Base-by-base conservation (phyloP, 352 stramenopile species). In the Phytophthora hibernalis region DNA sequence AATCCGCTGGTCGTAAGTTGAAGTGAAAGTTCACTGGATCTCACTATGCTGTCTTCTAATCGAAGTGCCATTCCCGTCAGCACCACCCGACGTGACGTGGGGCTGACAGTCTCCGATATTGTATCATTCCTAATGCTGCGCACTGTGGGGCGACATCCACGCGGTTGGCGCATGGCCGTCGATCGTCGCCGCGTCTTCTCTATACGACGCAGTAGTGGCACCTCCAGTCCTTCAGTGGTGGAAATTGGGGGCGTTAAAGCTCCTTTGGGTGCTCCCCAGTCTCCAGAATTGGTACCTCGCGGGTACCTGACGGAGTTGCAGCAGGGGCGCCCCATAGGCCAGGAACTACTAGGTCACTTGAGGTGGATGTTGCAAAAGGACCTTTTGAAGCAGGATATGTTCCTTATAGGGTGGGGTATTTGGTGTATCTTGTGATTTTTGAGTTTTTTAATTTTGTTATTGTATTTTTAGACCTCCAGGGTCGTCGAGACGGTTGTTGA, bases 311-410 rank as follows among this genome's bases (percentile, higher is more conserved):
- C 65, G 44, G 65, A 75, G 60, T 20, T 73, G 15, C 50, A 57
- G 15, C 56, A 61, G 40, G 72, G 71, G 21, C 77, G 72, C 3
- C 38, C 72, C 26, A 79, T 85, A 53, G 38, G n/a, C n/a, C 44
- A 93, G 81, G 86, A 91, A 35, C 61, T 92, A 22, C 71, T 96
- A 15, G 69, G 61, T 0, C 89, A 96, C 61, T 67, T 96, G 51
- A 77, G 85, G n/a, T 95, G 87, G 87, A 95, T 95, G 87, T 53
- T 93, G 20, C 87, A 95, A 54, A 95, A 95, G 52, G 87, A 95
- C 37, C 44, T 90, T 26, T 69, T 95, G 20, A 80, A 91, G 52
- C 87, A 95, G 49, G 85, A 97, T 55, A 93, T 96, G 77, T 96
- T 97, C 43, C 74, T 97, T 12, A 91, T 97, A 42, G 90, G 90